Base-by-base conservation (phyloP, 176 grass and related monocot species). In the Avena insularis region DNA sequence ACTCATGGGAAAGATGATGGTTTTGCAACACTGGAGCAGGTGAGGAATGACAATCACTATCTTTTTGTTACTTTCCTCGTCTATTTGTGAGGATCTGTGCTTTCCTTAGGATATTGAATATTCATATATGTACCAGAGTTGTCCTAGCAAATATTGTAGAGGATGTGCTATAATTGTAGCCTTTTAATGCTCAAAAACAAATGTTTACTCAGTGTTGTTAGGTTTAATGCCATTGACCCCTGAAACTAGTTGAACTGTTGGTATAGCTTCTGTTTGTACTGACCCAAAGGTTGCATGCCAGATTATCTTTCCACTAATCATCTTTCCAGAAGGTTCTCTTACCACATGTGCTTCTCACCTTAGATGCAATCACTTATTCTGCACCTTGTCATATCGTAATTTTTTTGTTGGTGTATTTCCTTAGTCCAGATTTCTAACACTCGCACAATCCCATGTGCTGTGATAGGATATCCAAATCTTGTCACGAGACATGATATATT, bases 11-110 rank as follows among this genome's bases (percentile, higher is more conserved):
- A 97, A 83, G 91, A 99, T 78, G 92, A 93, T 49, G 94, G 93
- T 93, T 99, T 99, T 93, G 85, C 94, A 71, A 74, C 89, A 73
- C 72, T 99, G 89, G 97, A 99, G 84, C 97, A 99, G 97, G 97
- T 99, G 90, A 87, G 79, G 40, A 84, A 66, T 79, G 55, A 16
- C 49, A 9, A 73, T 4, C 65, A 51, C 54, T 31, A 21, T 31
- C 53, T 56, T 25, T 58, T 79, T 87, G 6, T 68, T 81, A 68
- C 46, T 76, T 82, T 68, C 35, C 50, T 84, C 64, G 35, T 67
- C 2, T 67, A 7, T 67, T 67, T 67, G 6, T 67, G 25, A 17
- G 29, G 64, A 67, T 35, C 64, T 67, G 5, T 77, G 68, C 56
- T 71, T 82, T 68, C 47, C 66, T 84, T 43, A 43, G 67, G 40